phyloP scores from a whole-genome alignment of 139 green algal genomes.

The Tetraselmis striata region DNA sequence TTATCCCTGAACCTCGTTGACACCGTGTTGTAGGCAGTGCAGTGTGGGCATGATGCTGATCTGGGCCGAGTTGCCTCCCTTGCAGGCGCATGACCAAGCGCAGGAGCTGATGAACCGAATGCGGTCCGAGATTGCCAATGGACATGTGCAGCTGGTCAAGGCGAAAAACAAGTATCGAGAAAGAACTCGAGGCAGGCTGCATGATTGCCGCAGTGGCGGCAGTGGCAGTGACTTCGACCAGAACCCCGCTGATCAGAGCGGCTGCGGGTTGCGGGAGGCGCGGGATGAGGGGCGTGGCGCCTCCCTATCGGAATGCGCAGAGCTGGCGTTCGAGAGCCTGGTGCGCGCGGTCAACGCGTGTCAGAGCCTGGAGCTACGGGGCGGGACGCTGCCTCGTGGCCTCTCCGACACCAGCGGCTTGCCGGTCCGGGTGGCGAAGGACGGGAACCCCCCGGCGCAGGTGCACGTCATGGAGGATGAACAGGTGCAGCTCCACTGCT shows the following conservation, averaged over 20 bases:
- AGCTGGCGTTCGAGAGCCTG: constrained; percentile 60
- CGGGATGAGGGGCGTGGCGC: neutral
- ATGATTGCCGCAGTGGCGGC: neutral
- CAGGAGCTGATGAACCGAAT: neutral
- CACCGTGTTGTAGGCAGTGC: no score
- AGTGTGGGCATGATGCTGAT: no score
- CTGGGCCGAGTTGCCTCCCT: no score
- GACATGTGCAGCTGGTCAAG: neutral
- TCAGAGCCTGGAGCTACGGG: constrained; percentile 43
- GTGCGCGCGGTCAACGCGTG: constrained; percentile 48
- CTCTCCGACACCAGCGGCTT: neutral
- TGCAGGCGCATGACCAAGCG: neutral
- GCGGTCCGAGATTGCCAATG: neutral
- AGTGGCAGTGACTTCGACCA: no score
- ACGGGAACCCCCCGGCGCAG: neutral
- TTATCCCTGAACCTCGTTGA: no score
- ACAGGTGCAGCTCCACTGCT: neutral
- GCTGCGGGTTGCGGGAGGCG: neutral
- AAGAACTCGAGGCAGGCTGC: neutral
- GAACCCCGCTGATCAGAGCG: neutral
- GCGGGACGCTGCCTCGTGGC: neutral
- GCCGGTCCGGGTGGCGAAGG: neutral
- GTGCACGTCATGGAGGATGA: constrained; percentile 49
- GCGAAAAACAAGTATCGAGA: neutral
- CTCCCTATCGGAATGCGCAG: constrained; percentile 18